Percentiles rank a stretch among this genome's conserved stretches.
These are phyloP conservation scores for Ambrosiella cleistominuta DNA, from an alignment of 2,329 filamentous ascomycete species.

Conservation along the genomic window DNA sequence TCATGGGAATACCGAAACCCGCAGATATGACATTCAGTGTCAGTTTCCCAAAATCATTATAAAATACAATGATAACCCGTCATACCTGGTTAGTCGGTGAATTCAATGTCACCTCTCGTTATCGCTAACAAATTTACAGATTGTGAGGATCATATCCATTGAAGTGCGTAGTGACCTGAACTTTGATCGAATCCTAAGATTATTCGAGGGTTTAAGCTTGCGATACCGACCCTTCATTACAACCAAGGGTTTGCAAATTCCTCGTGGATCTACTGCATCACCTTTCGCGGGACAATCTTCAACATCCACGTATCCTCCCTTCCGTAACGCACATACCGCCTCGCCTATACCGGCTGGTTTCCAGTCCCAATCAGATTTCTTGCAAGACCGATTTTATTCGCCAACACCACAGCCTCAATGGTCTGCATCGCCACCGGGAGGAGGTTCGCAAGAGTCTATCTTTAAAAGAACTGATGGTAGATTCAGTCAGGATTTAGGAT, in stretches of 20 bases:
- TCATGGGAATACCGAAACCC: background rate
- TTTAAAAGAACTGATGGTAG: background rate
- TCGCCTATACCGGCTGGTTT: conserved; percentile 7
- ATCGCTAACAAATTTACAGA: conserved; percentile 1
- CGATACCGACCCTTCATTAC: conserved; percentile 8
- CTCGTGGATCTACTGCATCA: conserved; percentile 7
- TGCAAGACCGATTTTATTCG: background rate
- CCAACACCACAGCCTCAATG: background rate
- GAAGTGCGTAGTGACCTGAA: conserved; percentile 7
- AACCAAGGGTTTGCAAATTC: background rate
- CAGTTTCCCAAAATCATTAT: conserved; percentile 9
- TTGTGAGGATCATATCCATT: conserved; percentile 8
- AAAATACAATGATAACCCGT: conserved; percentile 7
- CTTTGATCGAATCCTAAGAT: conserved; percentile 6
- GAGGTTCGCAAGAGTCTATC: background rate
- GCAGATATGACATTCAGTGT: conserved; percentile 11
- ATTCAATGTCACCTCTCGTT: background rate
- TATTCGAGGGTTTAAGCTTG: conserved; percentile 9
- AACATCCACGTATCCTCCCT: background rate
- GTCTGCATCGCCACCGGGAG: background rate
- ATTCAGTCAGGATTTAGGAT: background rate
- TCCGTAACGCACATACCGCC: conserved; percentile 7
- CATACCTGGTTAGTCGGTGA: background rate
- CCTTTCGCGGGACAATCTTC: conserved; percentile 1
- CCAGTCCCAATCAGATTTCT: background rate